Base-by-base conservation (phyloP, 2,329 filamentous ascomycete genomes). In the Neoscytalidium dimidiatum region DNA sequence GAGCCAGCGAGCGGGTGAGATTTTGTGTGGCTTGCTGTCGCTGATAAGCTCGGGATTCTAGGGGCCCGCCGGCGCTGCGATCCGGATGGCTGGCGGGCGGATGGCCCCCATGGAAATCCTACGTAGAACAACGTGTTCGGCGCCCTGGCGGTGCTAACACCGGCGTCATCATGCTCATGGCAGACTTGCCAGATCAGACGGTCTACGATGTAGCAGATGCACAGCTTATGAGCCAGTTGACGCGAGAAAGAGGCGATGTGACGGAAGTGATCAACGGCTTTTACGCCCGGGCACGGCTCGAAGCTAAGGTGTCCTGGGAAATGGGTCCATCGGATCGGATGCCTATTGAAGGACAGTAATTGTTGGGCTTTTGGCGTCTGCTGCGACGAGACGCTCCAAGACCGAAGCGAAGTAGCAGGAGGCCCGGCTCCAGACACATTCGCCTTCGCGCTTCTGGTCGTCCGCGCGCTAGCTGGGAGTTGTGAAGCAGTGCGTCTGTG, bases 401-500 rank as follows among this genome's bases (percentile, higher is more conserved):
- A 13, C 41, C 41, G 56, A 60, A 60, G 56, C 56, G 56, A 60
- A 60, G 56, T 60, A 44, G 56, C 56, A 60, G 56, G 56, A 60
- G 26, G 28, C 26, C 28, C 21, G 7, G 41, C 28, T 46, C 56
- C 56, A 46, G 56, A 60, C 56, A 28, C 29, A 43, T 60, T 60
- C 56, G 41, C 56, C 56, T 60, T 17, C 56, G 41, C 28, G 38
- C 41, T 21, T 21, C 56, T 31, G 56, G 56, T 19, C 56, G 33
- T 23, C 23, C 26, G n/a, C 23, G 13, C 56, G 43, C 41, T 60
- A 48, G 56, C 56, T 46, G 41, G 26, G 38, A 29, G 53, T 17
- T n/a, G 23, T 14, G 38, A 58, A 58, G 53, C 53, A 44, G 23
- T 28, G 56, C 38, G 41, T 26, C 43, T 44, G 53, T 58, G 35